These are phyloP conservation scores for Neofusicoccum cordaticola DNA, from an alignment of 2,329 filamentous ascomycete species.

Conservation along the genomic window DNA sequence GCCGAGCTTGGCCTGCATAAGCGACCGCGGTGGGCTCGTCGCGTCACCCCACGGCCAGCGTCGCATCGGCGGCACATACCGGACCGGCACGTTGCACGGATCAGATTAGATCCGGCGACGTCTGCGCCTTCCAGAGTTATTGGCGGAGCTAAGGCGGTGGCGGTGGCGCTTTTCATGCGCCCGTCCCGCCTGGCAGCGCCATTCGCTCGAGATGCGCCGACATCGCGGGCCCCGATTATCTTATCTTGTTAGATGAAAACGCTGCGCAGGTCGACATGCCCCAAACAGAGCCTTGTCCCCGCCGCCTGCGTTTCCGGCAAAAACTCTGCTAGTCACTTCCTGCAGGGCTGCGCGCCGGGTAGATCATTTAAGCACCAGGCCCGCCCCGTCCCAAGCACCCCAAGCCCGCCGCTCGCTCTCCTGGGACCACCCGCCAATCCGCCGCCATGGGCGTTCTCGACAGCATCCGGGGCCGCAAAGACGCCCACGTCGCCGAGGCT, in stretches of 20 bases:
- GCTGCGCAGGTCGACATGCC: neutral
- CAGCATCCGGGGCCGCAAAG: slow-evolving; percentile 5
- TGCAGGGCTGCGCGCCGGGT: neutral
- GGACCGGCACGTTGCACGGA: neutral
- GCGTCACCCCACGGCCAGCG: neutral
- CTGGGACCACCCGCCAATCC: neutral
- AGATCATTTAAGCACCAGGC: neutral
- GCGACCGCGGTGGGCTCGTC: no score
- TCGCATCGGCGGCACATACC: neutral
- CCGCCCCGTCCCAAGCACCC: neutral
- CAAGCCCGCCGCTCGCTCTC: neutral
- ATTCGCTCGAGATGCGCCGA: neutral
- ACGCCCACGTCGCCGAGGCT: neutral
- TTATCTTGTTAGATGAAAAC: slow-evolving; percentile 15
- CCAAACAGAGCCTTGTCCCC: neutral
- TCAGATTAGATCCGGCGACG: slow-evolving; percentile 15
- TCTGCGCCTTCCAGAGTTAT: neutral
- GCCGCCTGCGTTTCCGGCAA: neutral
- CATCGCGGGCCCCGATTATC: neutral
- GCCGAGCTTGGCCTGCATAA: neutral
- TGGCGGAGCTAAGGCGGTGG: neutral
- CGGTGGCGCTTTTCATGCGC: neutral
- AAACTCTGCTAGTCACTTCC: neutral
- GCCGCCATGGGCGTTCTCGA: slow-evolving; percentile 10
- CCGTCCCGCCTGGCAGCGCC: neutral